Conservation (phyloP, 108 stramenopile genomes). For the Skeletonema potamos region DNA sequence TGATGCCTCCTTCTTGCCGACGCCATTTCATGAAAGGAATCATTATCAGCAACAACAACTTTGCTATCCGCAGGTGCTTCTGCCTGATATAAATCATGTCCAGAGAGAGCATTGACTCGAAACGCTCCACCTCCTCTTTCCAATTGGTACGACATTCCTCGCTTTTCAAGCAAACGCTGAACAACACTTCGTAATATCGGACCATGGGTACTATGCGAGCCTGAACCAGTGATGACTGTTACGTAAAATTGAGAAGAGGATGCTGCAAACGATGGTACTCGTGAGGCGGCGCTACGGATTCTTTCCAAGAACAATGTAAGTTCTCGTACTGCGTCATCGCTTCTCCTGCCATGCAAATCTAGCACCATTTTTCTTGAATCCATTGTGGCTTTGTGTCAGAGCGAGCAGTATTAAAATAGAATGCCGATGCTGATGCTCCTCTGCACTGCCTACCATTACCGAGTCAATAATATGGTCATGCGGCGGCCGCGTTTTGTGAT, state of each 20-base stretch:
- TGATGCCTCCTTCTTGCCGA: neutral
- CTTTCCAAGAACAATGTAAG: slow-evolving; percentile 37
- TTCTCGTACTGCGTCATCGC: slow-evolving; percentile 39
- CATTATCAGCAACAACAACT: slow-evolving; percentile 22
- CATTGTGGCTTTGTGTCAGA: neutral
- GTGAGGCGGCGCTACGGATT: slow-evolving; percentile 7
- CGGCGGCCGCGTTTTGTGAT: too few relatives aligned
- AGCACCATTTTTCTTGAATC: neutral
- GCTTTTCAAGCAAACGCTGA: slow-evolving; percentile 53
- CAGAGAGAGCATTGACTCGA: slow-evolving; percentile 59
- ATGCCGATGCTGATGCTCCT: neutral
- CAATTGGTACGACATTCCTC: slow-evolving; percentile 49
- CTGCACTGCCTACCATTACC: too few relatives aligned
- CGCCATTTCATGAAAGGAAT: slow-evolving; percentile 33
- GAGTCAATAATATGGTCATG: too few relatives aligned
- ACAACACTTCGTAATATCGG: slow-evolving; percentile 56
- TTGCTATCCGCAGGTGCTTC: slow-evolving; percentile 22
- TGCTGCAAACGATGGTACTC: neutral
- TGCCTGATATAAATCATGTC: slow-evolving; percentile 50
- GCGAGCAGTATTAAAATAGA: too few relatives aligned
- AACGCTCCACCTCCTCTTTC: slow-evolving; percentile 56
- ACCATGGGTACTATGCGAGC: slow-evolving; percentile 59
- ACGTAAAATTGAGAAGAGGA: slow-evolving; percentile 17
- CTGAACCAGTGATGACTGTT: slow-evolving; percentile 36
- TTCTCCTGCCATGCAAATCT: slow-evolving; percentile 29